Base-by-base conservation (phyloP, 2,329 filamentous ascomycete species). In the Curvularia sp. region DNA sequence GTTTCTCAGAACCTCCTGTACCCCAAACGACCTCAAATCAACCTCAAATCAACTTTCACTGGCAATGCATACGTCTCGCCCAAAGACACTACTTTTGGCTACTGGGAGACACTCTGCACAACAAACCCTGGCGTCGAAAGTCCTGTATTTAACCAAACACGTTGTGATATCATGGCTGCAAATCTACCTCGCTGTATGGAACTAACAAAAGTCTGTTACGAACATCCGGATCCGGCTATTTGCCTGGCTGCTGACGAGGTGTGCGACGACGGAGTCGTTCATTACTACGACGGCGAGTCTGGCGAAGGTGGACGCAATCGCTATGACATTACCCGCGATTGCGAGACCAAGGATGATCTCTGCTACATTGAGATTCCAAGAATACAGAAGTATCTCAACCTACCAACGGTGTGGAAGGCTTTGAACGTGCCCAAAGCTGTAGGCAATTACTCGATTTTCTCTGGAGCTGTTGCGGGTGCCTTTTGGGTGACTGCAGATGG, bases 41-140 rank as follows among this genome's bases (percentile, higher is more conserved):
- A 76, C 7, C 70, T 83, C 1, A 67, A 77, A 47, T 82, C 81
- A 3, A 76, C 81, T 18, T 73, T 82, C 5, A 77, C 83, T 4
- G 81, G 81, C 1, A 82, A 83, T 61, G 81, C 79, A 15, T 80
- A 72, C 55, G 78, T 83, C 38, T 81, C 79, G 0, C 76, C 75
- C 1, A 66, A 76, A 8, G 75, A 81, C 52, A 77, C 73, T 1
- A 65, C 69, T 2, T 82, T 76, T 50, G 80, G 80, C 9, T 81
- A 80, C 62, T 82, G 77, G 76, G 80, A 82, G 58, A 82, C 80
- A 0, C 76, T 82, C 3, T 82, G 80, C 64, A 81, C 79, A 0
- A 81, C 78, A 1, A 80, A 81, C 41, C 78, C 80, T 0, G 80
- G 80, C 7, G 73, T 82, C 20, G 44, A 74, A 1, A 60, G 66